Evolutionary conservation across 2,329 filamentous ascomycete species (phyloP), one percentile per base, ranked within the genome.

Genomic region (Blastomyces gilchristii): DNA sequence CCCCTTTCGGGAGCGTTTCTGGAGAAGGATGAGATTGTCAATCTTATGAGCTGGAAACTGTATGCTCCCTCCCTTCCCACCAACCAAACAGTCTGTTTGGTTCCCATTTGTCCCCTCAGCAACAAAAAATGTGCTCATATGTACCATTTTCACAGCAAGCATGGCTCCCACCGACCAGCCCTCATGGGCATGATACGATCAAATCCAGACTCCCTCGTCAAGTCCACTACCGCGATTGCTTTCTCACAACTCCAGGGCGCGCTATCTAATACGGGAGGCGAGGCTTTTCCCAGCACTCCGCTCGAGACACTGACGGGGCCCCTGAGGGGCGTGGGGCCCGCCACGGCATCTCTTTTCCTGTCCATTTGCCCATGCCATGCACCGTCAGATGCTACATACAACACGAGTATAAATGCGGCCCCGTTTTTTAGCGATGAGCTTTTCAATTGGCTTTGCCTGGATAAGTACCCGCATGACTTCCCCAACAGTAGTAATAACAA

Each of bases 391-490:
- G 54, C 41, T 12, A 9, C n/a, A 41, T 43, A 3, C 14, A 47
- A 43, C 28, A 67, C 71, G 22, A 64, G 65, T 43, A 63, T 74
- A 1, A 59, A 59, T 34, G 57, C 39, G 18, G 14, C 57, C 12
- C 77, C 77, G 0, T 79, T 79, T 56, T 79, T 76, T 64, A 77
- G 76, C 49, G 77, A 79, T 53, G 76, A 79, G 65, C 63, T 74
- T 28, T 79, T 70, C 60, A 66, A 72, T 11, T 79, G 77, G 77
- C 65, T 79, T 2, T 71, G 72, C 70, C 22, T 69, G 47, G 62
- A 66, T 25, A 64, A 65, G 9, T 72, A 67, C 37, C 69, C 71
- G 2, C 63, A 56, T 57, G 37, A 25, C 31, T 57, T 16, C 37
- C 34, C 54, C 37, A 49, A 16, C 54, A 34, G 37, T 57, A 34